phyloP scores from a whole-genome alignment of 129 eudicot genomes.

The Heracleum sosnowskyi region DNA sequence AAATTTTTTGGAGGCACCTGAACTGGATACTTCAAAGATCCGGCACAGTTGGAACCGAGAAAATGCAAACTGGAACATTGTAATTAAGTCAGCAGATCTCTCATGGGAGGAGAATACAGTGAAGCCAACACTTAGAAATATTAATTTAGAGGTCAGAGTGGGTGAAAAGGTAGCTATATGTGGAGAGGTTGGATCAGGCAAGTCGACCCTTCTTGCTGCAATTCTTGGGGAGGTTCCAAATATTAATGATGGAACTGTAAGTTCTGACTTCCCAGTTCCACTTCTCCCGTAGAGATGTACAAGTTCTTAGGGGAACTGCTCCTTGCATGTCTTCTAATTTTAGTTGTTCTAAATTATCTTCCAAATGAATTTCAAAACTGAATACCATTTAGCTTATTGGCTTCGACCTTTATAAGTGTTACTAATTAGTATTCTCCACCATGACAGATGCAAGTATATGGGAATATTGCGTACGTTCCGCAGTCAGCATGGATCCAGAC shows the following conservation, averaged over 20 bases:
- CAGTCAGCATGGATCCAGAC: constrained; percentile 98
- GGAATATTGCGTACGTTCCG: constrained; percentile 79
- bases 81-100: constrained; percentile 51
- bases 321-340: not conserved
- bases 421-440: not conserved
- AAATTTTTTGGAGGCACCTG: constrained; percentile 82
- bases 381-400: not conserved
- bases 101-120: constrained; percentile 62
- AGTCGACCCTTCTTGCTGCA: constrained; percentile 84
- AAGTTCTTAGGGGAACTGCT: not conserved
- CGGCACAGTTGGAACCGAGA: constrained; percentile 29
- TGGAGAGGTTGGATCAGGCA: constrained; percentile 98
- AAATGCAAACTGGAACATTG: constrained; percentile 23
- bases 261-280: constrained; percentile 18
- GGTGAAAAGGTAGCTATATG: constrained; percentile 86
- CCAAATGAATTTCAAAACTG: too few relatives aligned
- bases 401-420: not conserved
- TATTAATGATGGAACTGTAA: constrained; percentile 57
- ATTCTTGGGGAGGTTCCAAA: constrained; percentile 89
- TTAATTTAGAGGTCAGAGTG: constrained; percentile 44
- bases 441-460: constrained; percentile 57
- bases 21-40: constrained; percentile 48
- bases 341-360: not conserved
- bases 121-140: constrained; percentile 56
- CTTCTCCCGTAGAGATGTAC: not conserved